Base-by-base conservation (phyloP, 2,329 filamentous ascomycete genomes). In the Colletotrichum sp. region DNA sequence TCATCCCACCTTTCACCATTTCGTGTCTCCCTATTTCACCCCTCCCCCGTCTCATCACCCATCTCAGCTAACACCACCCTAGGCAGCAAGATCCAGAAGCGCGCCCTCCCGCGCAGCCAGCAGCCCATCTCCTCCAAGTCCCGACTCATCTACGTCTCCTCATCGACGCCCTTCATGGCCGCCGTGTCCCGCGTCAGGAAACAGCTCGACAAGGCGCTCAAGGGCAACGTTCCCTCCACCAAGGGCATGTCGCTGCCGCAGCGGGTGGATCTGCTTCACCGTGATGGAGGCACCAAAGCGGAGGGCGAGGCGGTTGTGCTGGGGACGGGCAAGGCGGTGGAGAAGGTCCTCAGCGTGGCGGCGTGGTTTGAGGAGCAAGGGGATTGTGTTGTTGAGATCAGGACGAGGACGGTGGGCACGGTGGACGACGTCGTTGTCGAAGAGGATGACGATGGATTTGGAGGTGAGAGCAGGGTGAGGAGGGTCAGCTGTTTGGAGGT, bases 251-350 rank as follows among this genome's bases (percentile, higher is more conserved):
- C 87, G 8, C 83, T 91, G 5, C 83, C 87, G 57, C 84, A 88
- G 21, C 87, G 89, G 72, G 83, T 91, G 66, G 84, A 85, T 76
- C 84, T 84, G 8, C 84, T 89, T 49, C 82, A 86, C 80, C 81
- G 83, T 62, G 81, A 82, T 69, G 78, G 78, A 65, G 78, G 77
- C 64, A 77, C 77, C 24, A 78, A 80, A 21, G 80, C 81, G 5
- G 82, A 82, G 24, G 82, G 84, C 12, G 82, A 80, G 24, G 92
- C 95, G 6, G 86, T 89, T 16, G 82, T 95, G 3, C 88, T 93
- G 70, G 94, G 91, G 9, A 93, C 92, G 0, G 93, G 94, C 2
- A 90, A 89, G 78, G 94, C 93, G 9, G 92, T 95, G 34, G 87
- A 90, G 77, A 92, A 92, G 83, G 90, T 90, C 1, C 83, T 94